Base-by-base conservation (phyloP, 2,329 filamentous ascomycete genomes). In the Aspergillus sp. region DNA sequence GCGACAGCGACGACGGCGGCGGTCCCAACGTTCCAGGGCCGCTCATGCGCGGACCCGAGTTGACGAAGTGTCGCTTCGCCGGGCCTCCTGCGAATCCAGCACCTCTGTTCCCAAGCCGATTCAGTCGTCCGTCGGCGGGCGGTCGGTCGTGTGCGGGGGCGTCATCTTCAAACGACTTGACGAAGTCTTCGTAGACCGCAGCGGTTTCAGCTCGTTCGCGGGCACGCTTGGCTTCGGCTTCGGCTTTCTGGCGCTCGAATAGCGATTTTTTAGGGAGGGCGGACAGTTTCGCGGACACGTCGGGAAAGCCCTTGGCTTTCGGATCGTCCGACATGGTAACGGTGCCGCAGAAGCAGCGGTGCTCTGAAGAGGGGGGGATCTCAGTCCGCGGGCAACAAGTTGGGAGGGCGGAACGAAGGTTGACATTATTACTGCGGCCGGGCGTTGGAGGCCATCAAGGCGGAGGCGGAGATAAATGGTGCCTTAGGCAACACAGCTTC, bases 131-230 rank as follows among this genome's bases (percentile, higher is more conserved):
- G 55, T 71, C 69, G 20, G 63, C 56, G 24, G 64, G 50, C 26
- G 58, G 60, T 29, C 67, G 62, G 26, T 63, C 65, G 4, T 59
- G 49, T 1, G 46, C 52, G 6, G 60, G 56, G 1, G 68, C 71
- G 62, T 81, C 81, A 63, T 79, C 80, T 58, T 80, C 81, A 63
- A 82, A 84, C 20, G 80, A 92, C 76, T 94, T 94, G 58, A 95
- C 86, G 66, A 96, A 96, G 65, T 94, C 91, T 67, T 92, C 87
- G 74, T 93, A 90, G 0, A 92, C 91, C 24, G 91, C 92, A 22
- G 90, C 91, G 6, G 91, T 96, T 77, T 96, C 93, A 65, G 89
- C 91, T 69, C 89, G 90, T 75, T 96, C 93, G 66, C 91, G 85
- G 67, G 86, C 84, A 60, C 90, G 88, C 78, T 96, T 96, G 24